Percentiles rank a stretch among this genome's conserved stretches.
Evolutionary conservation across 2,329 filamentous ascomycete genomes (phyloP).

Genomic region (Dothidotthia symphoricarpi): DNA sequence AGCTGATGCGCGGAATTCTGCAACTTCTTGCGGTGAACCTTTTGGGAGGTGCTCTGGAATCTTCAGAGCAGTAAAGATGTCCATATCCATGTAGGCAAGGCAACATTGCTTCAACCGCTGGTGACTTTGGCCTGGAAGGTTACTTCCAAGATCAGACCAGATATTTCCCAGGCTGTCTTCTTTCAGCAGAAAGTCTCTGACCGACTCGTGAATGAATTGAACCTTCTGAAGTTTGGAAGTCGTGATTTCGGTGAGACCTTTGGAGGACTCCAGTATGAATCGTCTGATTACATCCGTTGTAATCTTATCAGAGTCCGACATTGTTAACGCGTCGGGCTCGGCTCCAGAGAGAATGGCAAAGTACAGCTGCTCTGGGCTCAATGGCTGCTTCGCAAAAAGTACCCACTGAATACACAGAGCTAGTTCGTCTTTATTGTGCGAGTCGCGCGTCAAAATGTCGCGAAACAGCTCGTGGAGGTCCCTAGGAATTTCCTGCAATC

Average conservation of each 20-base stretch:
- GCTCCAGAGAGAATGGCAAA: constrained; percentile 9
- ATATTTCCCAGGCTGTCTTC: constrained; percentile 28
- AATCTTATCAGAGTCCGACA: constrained; percentile 9
- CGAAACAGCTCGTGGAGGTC: constrained; percentile 6
- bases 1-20: constrained; percentile 9
- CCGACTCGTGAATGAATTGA: constrained; percentile 26
- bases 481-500: constrained; percentile 21
- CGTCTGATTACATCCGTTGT: constrained; percentile 8
- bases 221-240: constrained; percentile 12
- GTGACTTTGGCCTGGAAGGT: constrained; percentile 17
- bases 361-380: constrained; percentile 10
- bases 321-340: constrained; percentile 3
- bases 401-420: constrained; percentile 6
- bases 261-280: constrained; percentile 16
- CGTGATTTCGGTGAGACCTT: constrained; percentile 17
- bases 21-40: constrained; percentile 7
- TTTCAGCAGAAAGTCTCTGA: constrained; percentile 40
- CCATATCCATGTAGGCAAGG: constrained; percentile 37
- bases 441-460: constrained; percentile 7
- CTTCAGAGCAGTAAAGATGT: constrained; percentile 9
- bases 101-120: constrained; percentile 46
- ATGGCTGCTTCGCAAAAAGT: constrained; percentile 3
- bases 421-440: constrained; percentile 1
- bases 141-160: constrained; percentile 28
- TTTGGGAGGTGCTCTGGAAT: constrained; percentile 5